Base-by-base conservation (phyloP, 805 yeast species). In the Lipomyces kockii region DNA sequence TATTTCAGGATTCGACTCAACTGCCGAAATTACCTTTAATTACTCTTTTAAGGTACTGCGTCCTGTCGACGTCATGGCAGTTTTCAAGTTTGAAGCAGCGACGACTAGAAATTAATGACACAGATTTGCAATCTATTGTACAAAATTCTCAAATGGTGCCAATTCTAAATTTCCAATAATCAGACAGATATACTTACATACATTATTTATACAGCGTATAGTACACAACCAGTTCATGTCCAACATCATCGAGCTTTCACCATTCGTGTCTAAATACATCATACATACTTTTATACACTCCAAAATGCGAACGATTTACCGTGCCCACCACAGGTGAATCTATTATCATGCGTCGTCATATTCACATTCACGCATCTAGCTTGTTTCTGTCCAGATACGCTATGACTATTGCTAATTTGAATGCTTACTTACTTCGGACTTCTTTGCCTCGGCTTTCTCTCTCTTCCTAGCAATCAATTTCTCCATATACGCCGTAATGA, bases 401-500 rank as follows among this genome's bases (percentile, higher is more conserved):
- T 17, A 8, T 17, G 22, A n/a, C 9, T n/a, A n/a, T 43, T 8
- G 9, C 49, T 43, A 2, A 43, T 43, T n/a, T 43, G 25, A 43
- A 17, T 6, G 22, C 49, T 43, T 43, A 43, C 49, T 43, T 2
- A 43, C 22, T n/a, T 43, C 55, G n/a, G 34, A 52, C 11, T 52
- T 25, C 55, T 52, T 52, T 8, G 34, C 55, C 63, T 34, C 51
- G 25, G 49, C 25, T 39, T 37, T 61, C 49, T 35, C 58, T 27
- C 52, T 22, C 57, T 61, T 68, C 29, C 46, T 61, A 20, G 67
- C 58, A 11, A 73, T 85, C 87, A 34, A 75, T 78, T 88, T 90
- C 9, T 83, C 87, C 94, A 91, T 89, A 74, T 88, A 91, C 1
- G 76, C 77, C 58, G 82, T 82, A 14, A 86, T 82, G 75, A 89